phyloP scores from a whole-genome alignment of 495 filamentous ascomycete species.

The Aspergillus cavernicola region DNA sequence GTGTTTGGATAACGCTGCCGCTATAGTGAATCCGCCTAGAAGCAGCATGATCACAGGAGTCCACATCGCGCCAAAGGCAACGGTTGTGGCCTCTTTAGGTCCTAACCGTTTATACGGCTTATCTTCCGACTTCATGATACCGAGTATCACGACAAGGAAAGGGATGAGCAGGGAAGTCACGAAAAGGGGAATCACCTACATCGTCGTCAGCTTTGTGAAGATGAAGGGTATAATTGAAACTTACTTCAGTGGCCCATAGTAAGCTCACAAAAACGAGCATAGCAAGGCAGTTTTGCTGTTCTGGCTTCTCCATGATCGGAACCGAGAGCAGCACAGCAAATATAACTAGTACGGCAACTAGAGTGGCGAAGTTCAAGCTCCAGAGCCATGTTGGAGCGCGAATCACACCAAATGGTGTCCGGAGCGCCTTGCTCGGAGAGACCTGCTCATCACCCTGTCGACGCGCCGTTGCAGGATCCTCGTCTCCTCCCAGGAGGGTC shows the following conservation, averaged over 20 bases:
- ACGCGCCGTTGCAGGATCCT: conserved; percentile 63
- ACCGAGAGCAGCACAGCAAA: conserved; percentile 69
- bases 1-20: conserved; percentile 93
- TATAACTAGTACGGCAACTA: conserved; percentile 65
- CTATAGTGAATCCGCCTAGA: conserved; percentile 93
- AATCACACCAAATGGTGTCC: conserved; percentile 77
- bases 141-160: conserved; percentile 84
- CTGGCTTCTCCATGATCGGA: conserved; percentile 75
- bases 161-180: conserved; percentile 93
- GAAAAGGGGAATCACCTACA: conserved; percentile 88
- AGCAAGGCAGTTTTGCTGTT: conserved; percentile 94
- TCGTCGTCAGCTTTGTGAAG: conserved; percentile 30
- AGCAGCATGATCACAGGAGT: conserved; percentile 98
- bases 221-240: conserved; percentile 14
- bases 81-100: conserved; percentile 69
- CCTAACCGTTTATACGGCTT: conserved; percentile 65
- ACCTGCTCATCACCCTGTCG: conserved; percentile 81
- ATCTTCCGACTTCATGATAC: conserved; percentile 74
- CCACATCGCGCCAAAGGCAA: conserved; percentile 95
- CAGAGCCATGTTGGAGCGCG: conserved; percentile 76
- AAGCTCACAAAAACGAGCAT: conserved; percentile 92
- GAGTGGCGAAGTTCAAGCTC: conserved; percentile 70
- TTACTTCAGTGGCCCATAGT: conserved; percentile 93
- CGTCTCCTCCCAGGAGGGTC: conserved; percentile 73
- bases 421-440: conserved; percentile 59